A percentile compares a stretch with the other conserved stretches of the same genome.
Evolutionary conservation across 805 yeast genomes (phyloP).

Genomic region (Metschnikowia proteae): DNA sequence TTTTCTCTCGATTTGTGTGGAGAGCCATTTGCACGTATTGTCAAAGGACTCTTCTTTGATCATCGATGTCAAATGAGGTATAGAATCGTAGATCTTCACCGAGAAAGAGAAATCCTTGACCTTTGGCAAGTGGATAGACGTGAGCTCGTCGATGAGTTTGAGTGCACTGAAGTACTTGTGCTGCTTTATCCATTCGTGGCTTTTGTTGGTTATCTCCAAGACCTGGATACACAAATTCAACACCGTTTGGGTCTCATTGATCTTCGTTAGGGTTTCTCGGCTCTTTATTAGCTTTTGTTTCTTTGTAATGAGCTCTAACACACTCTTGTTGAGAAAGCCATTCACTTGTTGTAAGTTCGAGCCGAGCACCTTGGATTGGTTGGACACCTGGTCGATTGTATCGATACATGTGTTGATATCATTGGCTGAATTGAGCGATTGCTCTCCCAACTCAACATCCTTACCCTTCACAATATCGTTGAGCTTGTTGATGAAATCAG

Average conservation of each 20-base stretch:
- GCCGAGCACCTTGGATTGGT: conserved; percentile 53
- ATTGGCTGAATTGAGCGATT: conserved; percentile 58
- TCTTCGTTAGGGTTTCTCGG: conserved; percentile 61
- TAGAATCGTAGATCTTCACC: conserved; percentile 64
- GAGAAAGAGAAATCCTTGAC: conserved; percentile 75
- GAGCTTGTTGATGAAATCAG: conserved; percentile 52
- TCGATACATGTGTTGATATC: conserved; percentile 58
- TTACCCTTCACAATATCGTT: conserved; percentile 55
- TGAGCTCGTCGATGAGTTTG: conserved; percentile 73
- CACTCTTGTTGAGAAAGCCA: conserved; percentile 57
- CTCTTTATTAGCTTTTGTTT: conserved; percentile 57
- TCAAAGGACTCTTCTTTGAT: conserved; percentile 73
- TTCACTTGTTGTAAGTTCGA: conserved; percentile 56
- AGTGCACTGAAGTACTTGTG: conserved; percentile 82
- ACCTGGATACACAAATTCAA: conserved; percentile 74
- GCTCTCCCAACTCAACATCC: conserved; percentile 58
- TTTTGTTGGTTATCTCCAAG: conserved; percentile 79
- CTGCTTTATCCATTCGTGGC: conserved; percentile 72
- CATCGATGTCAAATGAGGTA: conserved; percentile 69
- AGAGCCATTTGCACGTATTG: conserved; percentile 60
- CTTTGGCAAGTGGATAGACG: conserved; percentile 63
- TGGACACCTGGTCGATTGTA: conserved; percentile 59
- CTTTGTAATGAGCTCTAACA: conserved; percentile 57
- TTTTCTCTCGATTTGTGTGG: conserved; percentile 58
- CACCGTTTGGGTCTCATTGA: conserved; percentile 66